Evolutionary conservation across 179 eudicot species (phyloP).

Genomic region (Kewa caespitosa): DNA sequence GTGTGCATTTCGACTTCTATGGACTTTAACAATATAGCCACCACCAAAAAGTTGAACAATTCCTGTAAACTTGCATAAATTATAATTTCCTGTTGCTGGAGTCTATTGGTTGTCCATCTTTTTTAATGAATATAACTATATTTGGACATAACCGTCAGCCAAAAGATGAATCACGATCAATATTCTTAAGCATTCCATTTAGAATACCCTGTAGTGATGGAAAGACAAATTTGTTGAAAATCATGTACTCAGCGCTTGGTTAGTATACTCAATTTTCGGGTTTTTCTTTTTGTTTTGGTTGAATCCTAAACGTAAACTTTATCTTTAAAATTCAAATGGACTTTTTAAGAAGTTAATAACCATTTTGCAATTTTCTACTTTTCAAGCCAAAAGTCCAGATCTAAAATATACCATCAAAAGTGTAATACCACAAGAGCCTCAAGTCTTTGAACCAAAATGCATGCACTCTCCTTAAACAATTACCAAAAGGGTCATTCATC

Average conservation of each 20-base stretch:
- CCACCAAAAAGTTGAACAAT: neutral
- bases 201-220: neutral
- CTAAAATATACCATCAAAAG: neutral
- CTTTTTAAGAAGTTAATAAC: neutral
- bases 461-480: no score
- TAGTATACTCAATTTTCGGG: neutral
- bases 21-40: neutral
- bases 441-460: no score
- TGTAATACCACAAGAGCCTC: no score
- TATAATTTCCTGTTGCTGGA: neutral
- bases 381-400: neutral
- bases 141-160: neutral
- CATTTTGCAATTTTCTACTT: neutral
- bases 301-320: no score
- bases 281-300: no score
- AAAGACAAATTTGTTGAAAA: neutral
- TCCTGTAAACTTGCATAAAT: conserved; percentile 8
- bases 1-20: conserved; percentile 5
- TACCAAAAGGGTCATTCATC: neutral
- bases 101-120: conserved; percentile 4
- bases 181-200: neutral
- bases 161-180: neutral
- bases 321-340: no score
- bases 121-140: neutral
- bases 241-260: neutral